These are phyloP conservation scores for Phyllosticta citriasiana DNA, from an alignment of 2,329 filamentous ascomycete genomes.

Conservation along the genomic window DNA sequence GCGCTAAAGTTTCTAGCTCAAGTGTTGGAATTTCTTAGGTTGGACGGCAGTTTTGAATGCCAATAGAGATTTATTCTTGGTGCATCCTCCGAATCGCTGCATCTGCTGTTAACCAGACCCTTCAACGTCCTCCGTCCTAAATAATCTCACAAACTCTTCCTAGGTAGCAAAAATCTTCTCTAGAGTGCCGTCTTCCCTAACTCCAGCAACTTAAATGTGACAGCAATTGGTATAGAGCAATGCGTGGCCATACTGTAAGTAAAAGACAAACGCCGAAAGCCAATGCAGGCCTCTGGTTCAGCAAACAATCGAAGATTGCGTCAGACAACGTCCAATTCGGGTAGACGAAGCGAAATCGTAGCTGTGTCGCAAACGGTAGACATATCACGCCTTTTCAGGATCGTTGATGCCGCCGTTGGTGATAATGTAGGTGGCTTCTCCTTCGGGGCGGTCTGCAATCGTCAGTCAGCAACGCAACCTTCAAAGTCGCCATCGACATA, in stretches of 20 bases:
- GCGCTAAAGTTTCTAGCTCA: too few relatives aligned
- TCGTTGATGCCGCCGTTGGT: conserved; percentile 60
- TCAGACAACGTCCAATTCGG: neutral
- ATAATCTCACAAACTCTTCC: neutral
- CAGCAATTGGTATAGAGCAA: neutral
- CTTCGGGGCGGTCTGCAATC: conserved; percentile 52
- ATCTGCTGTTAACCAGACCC: too few relatives aligned
- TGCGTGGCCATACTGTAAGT: neutral
- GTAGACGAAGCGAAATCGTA: neutral
- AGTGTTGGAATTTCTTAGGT: too few relatives aligned
- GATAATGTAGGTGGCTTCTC: conserved; percentile 60
- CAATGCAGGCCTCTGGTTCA: neutral
- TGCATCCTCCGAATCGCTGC: too few relatives aligned
- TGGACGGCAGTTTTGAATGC: too few relatives aligned
- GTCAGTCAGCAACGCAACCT: neutral
- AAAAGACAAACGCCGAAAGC: neutral
- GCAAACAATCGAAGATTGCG: neutral
- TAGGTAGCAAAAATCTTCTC: neutral
- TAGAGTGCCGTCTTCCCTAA: neutral
- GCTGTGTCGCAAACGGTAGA: neutral
- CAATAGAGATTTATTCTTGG: too few relatives aligned
- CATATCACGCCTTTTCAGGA: conserved; percentile 47
- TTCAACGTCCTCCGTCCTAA: neutral
- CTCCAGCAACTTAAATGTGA: neutral
- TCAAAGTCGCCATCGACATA: conserved; percentile 22